A percentile compares a stretch with the other conserved stretches of the same genome.
Evolutionary conservation across 768 basidiomycete genomes (phyloP).

Genomic region (Leccinum barrowsii): DNA sequence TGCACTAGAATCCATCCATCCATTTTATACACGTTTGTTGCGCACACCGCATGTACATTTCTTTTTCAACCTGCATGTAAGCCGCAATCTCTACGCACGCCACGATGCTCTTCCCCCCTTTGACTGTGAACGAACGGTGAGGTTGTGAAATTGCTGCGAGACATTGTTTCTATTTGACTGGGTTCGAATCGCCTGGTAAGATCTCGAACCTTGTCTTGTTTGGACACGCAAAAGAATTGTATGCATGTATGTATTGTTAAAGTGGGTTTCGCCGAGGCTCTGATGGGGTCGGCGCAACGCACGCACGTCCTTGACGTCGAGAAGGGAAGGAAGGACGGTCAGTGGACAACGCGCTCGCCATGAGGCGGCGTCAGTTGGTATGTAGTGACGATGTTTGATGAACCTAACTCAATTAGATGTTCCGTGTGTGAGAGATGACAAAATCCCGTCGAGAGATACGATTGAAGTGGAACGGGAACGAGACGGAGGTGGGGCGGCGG

Average conservation of each 20-base stretch:
- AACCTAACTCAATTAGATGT: slow-evolving; percentile 20
- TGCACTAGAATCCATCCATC: slow-evolving; percentile 12
- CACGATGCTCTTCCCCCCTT: slow-evolving; percentile 10
- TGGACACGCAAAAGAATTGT: not conserved
- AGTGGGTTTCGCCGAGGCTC: slow-evolving; percentile 27
- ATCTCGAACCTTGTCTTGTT: slow-evolving; percentile 14
- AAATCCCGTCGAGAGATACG: not conserved
- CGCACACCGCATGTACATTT: slow-evolving; percentile 11
- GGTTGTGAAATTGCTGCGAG: slow-evolving; percentile 5
- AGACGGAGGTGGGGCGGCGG: not conserved
- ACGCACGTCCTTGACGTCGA: not conserved
- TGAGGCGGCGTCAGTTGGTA: slow-evolving; percentile 13
- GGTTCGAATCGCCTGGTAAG: slow-evolving; percentile 16
- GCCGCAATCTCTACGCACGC: slow-evolving; percentile 9
- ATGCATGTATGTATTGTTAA: not conserved
- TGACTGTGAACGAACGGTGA: slow-evolving; percentile 4
- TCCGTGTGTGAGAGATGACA: not conserved
- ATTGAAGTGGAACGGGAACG: not conserved
- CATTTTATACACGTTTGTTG: slow-evolving; percentile 11
- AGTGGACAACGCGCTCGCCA: slow-evolving; percentile 24
- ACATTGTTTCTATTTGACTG: slow-evolving; percentile 1
- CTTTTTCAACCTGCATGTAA: slow-evolving; percentile 11
- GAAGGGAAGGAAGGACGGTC: not conserved
- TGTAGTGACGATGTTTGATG: slow-evolving; percentile 1
- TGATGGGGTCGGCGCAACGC: slow-evolving; percentile 16